These are phyloP conservation scores for Dorcoceras hygrometricum DNA, from an alignment of 257 asterid species.

Conservation along the genomic window DNA sequence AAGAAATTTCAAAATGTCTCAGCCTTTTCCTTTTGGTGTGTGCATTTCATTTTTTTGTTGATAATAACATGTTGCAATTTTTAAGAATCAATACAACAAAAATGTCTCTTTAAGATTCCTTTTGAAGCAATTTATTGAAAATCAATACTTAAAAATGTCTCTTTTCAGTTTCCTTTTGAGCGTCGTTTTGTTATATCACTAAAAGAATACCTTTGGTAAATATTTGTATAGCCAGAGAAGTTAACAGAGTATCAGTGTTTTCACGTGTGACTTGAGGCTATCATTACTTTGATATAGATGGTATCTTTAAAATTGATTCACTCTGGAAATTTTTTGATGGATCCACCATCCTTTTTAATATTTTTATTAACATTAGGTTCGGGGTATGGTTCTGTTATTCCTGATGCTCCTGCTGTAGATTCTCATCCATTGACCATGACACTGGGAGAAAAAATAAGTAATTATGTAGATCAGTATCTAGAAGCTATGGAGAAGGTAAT, in stretches of 20 bases:
- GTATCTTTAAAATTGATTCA: background rate
- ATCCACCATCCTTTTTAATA: background rate
- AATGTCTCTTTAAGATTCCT: background rate
- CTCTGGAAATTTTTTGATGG: background rate
- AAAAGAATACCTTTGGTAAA: background rate
- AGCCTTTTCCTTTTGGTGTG: constrained; percentile 3
- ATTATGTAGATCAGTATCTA: constrained; percentile 58
- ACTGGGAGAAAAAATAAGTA: constrained; percentile 72
- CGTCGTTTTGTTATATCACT: background rate
- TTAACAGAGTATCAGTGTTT: background rate
- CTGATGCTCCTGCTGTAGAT: constrained; percentile 69
- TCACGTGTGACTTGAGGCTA: background rate
- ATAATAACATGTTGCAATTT: background rate
- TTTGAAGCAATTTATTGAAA: background rate
- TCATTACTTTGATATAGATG: background rate
- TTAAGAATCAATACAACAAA: constrained; percentile 1
- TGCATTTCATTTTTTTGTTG: constrained; percentile 1
- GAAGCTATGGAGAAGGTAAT: constrained; percentile 95
- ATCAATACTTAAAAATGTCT: background rate
- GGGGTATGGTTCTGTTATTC: constrained; percentile 89
- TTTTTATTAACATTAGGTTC: constrained; percentile 45
- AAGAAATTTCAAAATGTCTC: constrained; percentile 1
- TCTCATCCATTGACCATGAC: constrained; percentile 67
- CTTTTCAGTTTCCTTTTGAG: background rate
- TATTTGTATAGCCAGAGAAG: background rate